Conservation (phyloP, 805 yeast species). For the Candida odintsovae region DNA sequence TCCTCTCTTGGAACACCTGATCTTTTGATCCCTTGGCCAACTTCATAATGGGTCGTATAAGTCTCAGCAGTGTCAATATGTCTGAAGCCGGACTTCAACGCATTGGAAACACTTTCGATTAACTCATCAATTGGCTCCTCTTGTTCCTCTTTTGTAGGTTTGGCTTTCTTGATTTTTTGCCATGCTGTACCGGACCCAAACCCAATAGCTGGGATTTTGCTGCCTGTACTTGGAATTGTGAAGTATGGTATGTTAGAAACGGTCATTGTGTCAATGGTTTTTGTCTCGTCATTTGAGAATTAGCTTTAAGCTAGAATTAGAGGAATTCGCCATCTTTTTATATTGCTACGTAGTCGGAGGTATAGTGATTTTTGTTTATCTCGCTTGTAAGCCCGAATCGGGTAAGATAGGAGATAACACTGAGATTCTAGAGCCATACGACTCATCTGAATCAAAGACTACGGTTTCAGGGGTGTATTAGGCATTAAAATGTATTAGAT, state of each 20-base stretch:
- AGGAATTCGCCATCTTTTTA: not conserved
- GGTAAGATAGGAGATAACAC: not conserved
- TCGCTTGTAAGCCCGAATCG: not conserved
- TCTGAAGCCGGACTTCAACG: conserved; percentile 41
- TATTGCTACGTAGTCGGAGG: not conserved
- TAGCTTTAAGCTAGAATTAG: not conserved
- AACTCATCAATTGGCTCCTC: conserved; percentile 24
- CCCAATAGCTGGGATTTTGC: conserved; percentile 35
- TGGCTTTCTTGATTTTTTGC: conserved; percentile 28
- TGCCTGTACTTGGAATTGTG: conserved; percentile 30
- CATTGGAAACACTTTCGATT: conserved; percentile 2
- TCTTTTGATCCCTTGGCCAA: conserved; percentile 44
- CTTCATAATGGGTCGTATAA: conserved; percentile 50
- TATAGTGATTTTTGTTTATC: too few species aligned
- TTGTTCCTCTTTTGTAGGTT: conserved; percentile 7
- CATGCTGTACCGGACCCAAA: conserved; percentile 39
- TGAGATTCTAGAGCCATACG: not conserved
- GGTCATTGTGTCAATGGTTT: not conserved
- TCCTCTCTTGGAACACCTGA: conserved; percentile 60
- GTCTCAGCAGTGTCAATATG: conserved; percentile 56
- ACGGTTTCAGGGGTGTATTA: not conserved
- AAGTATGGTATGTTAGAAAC: conserved; percentile 8
- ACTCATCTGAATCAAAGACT: not conserved
- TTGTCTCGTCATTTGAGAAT: too few species aligned
- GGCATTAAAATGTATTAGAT: not conserved